Evolutionary conservation across 1,139 yeast species (phyloP).

Genomic region (Lodderomyces oxycetoniae): DNA sequence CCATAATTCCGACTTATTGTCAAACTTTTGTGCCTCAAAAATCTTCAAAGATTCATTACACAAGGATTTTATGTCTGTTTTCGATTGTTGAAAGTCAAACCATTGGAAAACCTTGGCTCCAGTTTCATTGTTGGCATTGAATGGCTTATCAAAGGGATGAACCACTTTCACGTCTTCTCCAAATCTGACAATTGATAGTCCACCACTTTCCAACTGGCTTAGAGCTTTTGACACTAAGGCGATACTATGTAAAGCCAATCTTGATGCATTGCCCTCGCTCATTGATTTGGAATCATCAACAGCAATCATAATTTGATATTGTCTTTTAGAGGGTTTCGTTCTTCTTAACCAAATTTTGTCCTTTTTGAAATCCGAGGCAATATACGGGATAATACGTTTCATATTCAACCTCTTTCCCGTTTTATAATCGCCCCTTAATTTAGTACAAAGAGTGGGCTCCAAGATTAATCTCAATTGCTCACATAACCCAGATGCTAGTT

Average conservation of each 20-base stretch:
- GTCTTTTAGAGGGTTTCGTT: conserved; percentile 95
- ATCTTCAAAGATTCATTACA: conserved; percentile 68
- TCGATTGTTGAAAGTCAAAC: conserved; percentile 86
- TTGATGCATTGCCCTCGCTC: conserved; percentile 89
- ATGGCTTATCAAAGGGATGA: conserved; percentile 85
- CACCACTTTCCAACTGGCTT: conserved; percentile 93
- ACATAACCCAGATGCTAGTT: conserved; percentile 78
- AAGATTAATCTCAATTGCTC: conserved; percentile 90
- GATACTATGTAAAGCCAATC: conserved; percentile 89
- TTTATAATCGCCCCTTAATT: conserved; percentile 90
- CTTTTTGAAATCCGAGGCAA: conserved; percentile 95
- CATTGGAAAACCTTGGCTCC: conserved; percentile 83
- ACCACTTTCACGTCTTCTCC: conserved; percentile 83
- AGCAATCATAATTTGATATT: conserved; percentile 95
- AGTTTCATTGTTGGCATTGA: conserved; percentile 61
- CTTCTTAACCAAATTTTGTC: conserved; percentile 98
- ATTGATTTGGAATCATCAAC: conserved; percentile 96
- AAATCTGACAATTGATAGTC: conserved; percentile 82
- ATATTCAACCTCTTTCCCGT: conserved; percentile 96
- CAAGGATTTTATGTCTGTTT: conserved; percentile 76
- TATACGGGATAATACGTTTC: conserved; percentile 96
- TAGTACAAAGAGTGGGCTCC: conserved; percentile 94
- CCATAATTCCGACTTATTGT: conserved; percentile 70
- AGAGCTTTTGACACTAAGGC: conserved; percentile 92
- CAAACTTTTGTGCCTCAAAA: conserved; percentile 64